Evolutionary conservation across 2,329 filamentous ascomycete species (phyloP).

Genomic region (Alternaria dauci): DNA sequence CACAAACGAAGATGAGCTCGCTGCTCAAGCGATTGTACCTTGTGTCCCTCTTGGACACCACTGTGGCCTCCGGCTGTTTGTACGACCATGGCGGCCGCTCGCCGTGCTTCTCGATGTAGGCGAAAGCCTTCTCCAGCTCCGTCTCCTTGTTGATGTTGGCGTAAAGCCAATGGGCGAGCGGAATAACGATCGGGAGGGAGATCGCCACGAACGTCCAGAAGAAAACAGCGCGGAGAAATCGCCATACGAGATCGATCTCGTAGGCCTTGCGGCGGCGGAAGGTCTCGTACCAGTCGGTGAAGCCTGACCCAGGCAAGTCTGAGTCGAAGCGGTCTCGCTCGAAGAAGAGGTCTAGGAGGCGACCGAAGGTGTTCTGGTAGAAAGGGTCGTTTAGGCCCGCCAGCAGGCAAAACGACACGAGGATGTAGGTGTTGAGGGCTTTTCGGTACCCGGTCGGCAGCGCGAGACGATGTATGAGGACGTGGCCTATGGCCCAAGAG

Average conservation of each 20-base stretch:
- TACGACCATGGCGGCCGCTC: conserved; percentile 6
- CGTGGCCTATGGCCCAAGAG: conserved; percentile 19
- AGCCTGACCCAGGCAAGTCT: conserved; percentile 18
- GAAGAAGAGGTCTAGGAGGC: conserved; percentile 14
- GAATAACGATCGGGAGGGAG: not conserved
- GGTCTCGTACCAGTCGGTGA: conserved; percentile 18
- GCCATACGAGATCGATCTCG: conserved; percentile 6
- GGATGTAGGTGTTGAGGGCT: conserved; percentile 9
- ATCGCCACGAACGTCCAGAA: conserved; percentile 2
- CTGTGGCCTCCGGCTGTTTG: conserved; percentile 1
- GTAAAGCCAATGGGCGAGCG: conserved; percentile 1
- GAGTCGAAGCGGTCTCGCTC: conserved; percentile 5
- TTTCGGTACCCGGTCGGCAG: conserved; percentile 1
- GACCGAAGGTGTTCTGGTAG: conserved; percentile 18
- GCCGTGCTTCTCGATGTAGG: conserved; percentile 3
- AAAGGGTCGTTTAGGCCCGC: conserved; percentile 19
- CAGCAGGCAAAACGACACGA: conserved; percentile 18
- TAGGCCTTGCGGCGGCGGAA: conserved; percentile 5
- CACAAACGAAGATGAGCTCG: conserved; percentile 18
- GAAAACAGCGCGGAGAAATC: not conserved
- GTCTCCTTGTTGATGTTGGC: not conserved
- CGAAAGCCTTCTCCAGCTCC: conserved; percentile 2
- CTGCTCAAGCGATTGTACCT: conserved; percentile 17
- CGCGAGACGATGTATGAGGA: conserved; percentile 3
- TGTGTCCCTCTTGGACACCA: conserved; percentile 11